Evolutionary conservation across 2,329 filamentous ascomycete genomes (phyloP).

Genomic region (Ophiostoma sp.): DNA sequence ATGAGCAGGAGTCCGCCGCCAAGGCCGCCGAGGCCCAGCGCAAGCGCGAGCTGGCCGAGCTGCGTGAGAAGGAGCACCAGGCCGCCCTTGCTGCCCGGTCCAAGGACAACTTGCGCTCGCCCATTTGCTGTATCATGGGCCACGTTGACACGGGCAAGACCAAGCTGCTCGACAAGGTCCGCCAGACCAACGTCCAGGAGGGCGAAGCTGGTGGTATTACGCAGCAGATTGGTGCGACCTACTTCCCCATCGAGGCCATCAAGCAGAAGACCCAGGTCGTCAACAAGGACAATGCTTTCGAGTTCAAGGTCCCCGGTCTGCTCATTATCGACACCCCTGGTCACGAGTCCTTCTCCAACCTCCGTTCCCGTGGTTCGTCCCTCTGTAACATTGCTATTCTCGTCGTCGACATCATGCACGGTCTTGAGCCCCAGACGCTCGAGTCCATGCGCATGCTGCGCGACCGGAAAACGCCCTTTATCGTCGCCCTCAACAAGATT

Average conservation of each 20-base stretch:
- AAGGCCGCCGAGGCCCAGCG: conserved; percentile 70
- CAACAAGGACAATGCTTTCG: conserved; percentile 85
- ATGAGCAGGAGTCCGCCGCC: conserved; percentile 73
- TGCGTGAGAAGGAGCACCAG: conserved; percentile 86
- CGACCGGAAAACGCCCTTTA: conserved; percentile 94
- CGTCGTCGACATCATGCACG: conserved; percentile 99
- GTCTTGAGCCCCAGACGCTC: conserved; percentile 92
- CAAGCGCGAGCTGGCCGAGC: conserved; percentile 85
- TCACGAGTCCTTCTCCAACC: conserved; percentile 99
- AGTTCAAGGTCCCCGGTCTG: conserved; percentile 96
- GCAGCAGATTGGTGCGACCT: conserved; percentile 98
- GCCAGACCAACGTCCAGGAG: conserved; percentile 97
- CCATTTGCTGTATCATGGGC: conserved; percentile 98
- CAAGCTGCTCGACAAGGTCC: conserved; percentile 97
- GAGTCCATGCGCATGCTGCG: conserved; percentile 95
- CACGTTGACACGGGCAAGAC: conserved; percentile 99
- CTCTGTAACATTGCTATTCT: conserved; percentile 99
- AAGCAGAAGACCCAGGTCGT: conserved; percentile 90
- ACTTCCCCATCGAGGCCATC: conserved; percentile 95
- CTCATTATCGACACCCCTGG: conserved; percentile 97
- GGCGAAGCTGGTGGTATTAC: conserved; percentile 99
- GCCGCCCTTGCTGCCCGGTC: conserved; percentile 88
- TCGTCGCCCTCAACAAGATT: conserved; percentile 99
- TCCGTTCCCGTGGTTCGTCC: conserved; percentile 93
- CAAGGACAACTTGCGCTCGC: conserved; percentile 90